Base-by-base conservation (phyloP, 768 basidiomycete genomes). In the Mrakia blollopis region DNA sequence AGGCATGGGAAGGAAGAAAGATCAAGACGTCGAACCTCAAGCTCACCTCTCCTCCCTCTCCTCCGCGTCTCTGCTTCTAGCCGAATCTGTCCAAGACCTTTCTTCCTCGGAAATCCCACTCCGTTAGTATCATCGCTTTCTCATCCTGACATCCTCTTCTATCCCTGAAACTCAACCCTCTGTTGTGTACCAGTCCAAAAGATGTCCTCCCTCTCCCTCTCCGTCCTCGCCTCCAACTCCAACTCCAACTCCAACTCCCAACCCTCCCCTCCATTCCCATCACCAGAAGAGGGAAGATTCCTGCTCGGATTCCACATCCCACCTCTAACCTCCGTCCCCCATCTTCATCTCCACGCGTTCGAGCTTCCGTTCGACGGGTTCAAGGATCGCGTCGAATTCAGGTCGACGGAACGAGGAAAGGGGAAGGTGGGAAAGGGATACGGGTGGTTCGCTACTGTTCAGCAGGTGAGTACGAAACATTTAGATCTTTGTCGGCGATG, bases 261-360 rank as follows among this genome's bases (percentile, higher is more conserved):
- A 35, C 18, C 35, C 35, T 5, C 52, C 50, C 21, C 35, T 37
- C 11, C 35, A 3, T n/a, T 32, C 18, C 11, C 13, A 72, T 3
- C 71, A 37, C 21, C 54, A 57, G 23, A 1, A 23, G 23, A 47
- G 3, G 13, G 32, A 14, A 21, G 1, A 1, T 57, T 44, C 41
- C 41, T 69, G 10, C 57, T 70, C n/a, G 75, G 75, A 14, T 76
- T 76, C 41, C 75, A 76, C 54, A 76, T 76, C 30, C 75, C 75
- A 0, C 75, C 75, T 3, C 32, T 76, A 39, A 76, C 35, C 62
- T 63, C 60, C 23, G 75, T 76, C 14, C n/a, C 65, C 16, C 75
- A 76, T 35, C 52, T 76, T 21, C 75, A 76, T 41, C 68, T 76
- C 25, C 75, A 76, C 52, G 75, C 68, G 28, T 76, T 76, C 52